Evolutionary conservation across 768 basidiomycete genomes (phyloP).

Genomic region (Calocybe indica): DNA sequence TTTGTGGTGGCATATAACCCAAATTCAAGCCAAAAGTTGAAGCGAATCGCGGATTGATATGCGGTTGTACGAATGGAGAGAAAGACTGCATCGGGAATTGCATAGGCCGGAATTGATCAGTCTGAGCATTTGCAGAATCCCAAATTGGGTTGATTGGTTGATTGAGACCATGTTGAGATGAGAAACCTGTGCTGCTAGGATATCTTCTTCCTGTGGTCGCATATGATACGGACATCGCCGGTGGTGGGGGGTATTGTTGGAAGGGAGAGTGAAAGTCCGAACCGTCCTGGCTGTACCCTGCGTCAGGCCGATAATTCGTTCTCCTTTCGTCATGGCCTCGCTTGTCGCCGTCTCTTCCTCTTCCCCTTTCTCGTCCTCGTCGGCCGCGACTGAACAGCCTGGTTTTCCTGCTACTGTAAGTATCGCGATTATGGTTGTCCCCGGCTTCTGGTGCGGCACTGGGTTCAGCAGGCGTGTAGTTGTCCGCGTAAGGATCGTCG

Average conservation of each 20-base stretch:
- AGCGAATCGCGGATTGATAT: constrained; percentile 81
- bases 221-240: too few species aligned
- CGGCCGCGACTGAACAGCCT: constrained; percentile 9
- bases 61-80: constrained; percentile 54
- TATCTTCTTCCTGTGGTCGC: too few species aligned
- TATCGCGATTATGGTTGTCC: background rate
- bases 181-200: background rate
- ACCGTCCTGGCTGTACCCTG: constrained; percentile 1
- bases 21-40: constrained; percentile 52
- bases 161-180: constrained; percentile 16
- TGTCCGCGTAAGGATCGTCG: constrained; percentile 61
- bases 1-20: constrained; percentile 17
- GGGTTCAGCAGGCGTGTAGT: constrained; percentile 25
- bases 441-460: constrained; percentile 2
- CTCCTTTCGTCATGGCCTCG: constrained; percentile 24
- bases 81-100: constrained; percentile 3
- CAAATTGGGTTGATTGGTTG: constrained; percentile 16
- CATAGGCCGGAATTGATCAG: constrained; percentile 11
- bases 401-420: background rate
- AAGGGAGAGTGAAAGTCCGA: constrained; percentile 1
- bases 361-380: constrained; percentile 33
- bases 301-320: constrained; percentile 22
- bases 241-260: background rate
- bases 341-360: constrained; percentile 27
- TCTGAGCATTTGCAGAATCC: too few species aligned